Evolutionary conservation across 805 yeast genomes (phyloP).

Genomic region (Yamadazyma insecticola): DNA sequence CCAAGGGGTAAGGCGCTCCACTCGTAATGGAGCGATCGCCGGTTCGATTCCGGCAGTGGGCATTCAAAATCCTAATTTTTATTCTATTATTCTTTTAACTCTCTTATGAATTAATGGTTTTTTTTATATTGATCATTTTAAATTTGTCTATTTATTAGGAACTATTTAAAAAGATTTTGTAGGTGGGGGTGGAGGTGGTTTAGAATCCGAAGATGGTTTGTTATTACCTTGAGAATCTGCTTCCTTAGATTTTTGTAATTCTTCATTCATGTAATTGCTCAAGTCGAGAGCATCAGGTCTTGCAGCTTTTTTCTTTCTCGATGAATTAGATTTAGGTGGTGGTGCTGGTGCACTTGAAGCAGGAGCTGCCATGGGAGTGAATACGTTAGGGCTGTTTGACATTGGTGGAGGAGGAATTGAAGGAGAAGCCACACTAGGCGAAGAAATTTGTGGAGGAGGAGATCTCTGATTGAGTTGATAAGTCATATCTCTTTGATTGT

Average conservation of each 20-base stretch:
- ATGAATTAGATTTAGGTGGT: slow-evolving; percentile 15
- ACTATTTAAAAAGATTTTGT: slow-evolving; percentile 10
- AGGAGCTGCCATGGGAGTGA: slow-evolving; percentile 11
- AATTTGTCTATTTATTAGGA: slow-evolving; percentile 2
- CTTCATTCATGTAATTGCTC: slow-evolving; percentile 40
- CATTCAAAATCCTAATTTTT: slow-evolving; percentile 14
- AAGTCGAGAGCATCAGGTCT: slow-evolving; percentile 21
- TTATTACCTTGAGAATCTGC: slow-evolving; percentile 17
- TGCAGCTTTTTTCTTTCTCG: slow-evolving; percentile 26
- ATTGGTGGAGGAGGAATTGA: slow-evolving; percentile 2
- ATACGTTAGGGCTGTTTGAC: slow-evolving; percentile 3
- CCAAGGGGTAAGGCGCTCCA: slow-evolving; percentile 54
- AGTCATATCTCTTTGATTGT: slow-evolving; percentile 15
- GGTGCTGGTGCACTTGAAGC: slow-evolving; percentile 9
- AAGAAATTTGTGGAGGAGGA: slow-evolving; percentile 7
- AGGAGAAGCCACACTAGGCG: slow-evolving; percentile 1
- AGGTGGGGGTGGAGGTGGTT: slow-evolving; percentile 32
- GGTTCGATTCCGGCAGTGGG: slow-evolving; percentile 52
- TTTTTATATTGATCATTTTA: background rate
- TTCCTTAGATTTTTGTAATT: slow-evolving; percentile 36
- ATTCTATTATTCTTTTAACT: slow-evolving; percentile 1
- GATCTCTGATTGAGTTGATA: slow-evolving; percentile 11
- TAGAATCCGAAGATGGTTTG: slow-evolving; percentile 1
- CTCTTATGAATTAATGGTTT: background rate
- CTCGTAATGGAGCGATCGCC: slow-evolving; percentile 53